Conservation (phyloP, 2,329 filamentous ascomycete species). For the Colletotrichum sp. region DNA sequence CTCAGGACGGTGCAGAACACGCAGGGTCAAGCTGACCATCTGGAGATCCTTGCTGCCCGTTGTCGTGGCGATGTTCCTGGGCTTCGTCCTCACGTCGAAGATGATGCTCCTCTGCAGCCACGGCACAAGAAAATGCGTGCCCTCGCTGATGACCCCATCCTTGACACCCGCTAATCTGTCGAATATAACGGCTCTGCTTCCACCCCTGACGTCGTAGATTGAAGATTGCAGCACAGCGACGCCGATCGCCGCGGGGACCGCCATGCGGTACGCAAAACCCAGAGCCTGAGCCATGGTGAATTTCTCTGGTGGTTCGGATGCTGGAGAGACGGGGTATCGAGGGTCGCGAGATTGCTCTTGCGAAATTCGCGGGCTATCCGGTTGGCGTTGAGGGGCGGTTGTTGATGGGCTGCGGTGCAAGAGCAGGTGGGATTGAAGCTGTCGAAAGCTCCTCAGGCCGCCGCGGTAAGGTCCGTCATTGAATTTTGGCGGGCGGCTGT, state of each 20-base stretch:
- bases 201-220: conserved; percentile 96
- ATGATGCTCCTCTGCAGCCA: conserved; percentile 95
- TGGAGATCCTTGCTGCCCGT: conserved; percentile 99
- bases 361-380: conserved; percentile 10
- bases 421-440: conserved; percentile 5
- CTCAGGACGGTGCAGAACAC: conserved; percentile 93
- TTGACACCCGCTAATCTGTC: conserved; percentile 92
- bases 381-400: neutral
- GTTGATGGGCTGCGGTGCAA: neutral
- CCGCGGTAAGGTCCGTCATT: conserved; percentile 19
- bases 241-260: conserved; percentile 75
- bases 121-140: conserved; percentile 93
- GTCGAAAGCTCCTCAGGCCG: conserved; percentile 17
- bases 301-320: neutral
- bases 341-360: neutral
- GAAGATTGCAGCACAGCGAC: conserved; percentile 74
- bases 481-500: conserved; percentile 12
- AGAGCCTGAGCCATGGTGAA: conserved; percentile 55
- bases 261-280: conserved; percentile 67
- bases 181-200: conserved; percentile 95
- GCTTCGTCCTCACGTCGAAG: conserved; percentile 97
- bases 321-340: neutral
- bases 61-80: conserved; percentile 95
- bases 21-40: conserved; percentile 98
- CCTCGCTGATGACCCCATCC: conserved; percentile 91